A percentile compares a stretch with the other conserved stretches of the same genome.
These are phyloP conservation scores for Lasiodiplodia sp. DNA, from an alignment of 2,329 filamentous ascomycete genomes.

Conservation along the genomic window DNA sequence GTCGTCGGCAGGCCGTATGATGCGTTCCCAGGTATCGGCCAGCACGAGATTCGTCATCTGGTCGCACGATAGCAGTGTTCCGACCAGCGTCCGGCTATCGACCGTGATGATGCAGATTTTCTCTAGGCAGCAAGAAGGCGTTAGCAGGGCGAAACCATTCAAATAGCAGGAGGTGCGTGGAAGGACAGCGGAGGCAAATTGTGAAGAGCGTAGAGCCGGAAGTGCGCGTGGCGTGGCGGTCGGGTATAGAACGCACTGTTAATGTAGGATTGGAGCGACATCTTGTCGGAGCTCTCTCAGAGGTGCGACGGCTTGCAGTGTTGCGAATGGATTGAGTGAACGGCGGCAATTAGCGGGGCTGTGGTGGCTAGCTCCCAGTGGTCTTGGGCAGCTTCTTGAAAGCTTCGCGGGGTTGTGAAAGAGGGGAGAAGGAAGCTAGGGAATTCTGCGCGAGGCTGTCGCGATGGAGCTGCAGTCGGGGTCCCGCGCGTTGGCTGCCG, in stretches of 20 bases:
- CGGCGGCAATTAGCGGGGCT: background rate
- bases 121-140: constrained; percentile 62
- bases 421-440: background rate
- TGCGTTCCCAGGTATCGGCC: constrained; percentile 81
- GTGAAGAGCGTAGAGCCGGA: background rate
- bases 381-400: background rate
- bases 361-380: constrained; percentile 2
- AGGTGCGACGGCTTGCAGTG: background rate
- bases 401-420: constrained; percentile 16
- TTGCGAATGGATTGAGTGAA: background rate
- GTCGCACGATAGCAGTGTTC: constrained; percentile 84
- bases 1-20: constrained; percentile 87
- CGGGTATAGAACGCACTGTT: constrained; percentile 57
- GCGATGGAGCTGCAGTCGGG: constrained; percentile 18
- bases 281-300: constrained; percentile 36
- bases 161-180: too few species aligned
- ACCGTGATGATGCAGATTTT: constrained; percentile 91
- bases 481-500: constrained; percentile 15
- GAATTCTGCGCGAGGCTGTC: constrained; percentile 18
- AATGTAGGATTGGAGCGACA: constrained; percentile 63
- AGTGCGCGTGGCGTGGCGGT: background rate
- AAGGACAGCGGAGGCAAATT: background rate
- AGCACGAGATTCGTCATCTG: constrained; percentile 93
- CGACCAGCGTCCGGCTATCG: constrained; percentile 80
- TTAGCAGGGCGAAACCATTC: background rate